These are phyloP conservation scores for Piper longum DNA, from an alignment of 164 flowering plant species.

Conservation along the genomic window DNA sequence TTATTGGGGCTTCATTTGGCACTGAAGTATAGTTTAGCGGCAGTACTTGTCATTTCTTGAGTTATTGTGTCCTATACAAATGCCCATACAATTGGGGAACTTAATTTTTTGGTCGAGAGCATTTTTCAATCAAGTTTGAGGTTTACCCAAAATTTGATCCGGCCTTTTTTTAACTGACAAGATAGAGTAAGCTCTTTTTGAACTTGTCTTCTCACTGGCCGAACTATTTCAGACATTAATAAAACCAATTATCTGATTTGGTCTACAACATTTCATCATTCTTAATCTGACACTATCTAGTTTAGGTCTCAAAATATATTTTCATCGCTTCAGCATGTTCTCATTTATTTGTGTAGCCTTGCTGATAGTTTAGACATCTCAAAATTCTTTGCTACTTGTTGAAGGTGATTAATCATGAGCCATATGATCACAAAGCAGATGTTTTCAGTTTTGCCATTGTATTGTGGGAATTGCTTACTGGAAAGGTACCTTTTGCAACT, in stretches of 20 bases:
- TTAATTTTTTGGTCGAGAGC: no score
- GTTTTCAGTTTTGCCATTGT: slow-evolving; percentile 93
- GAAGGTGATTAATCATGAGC: slow-evolving; percentile 86
- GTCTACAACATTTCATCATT: no score
- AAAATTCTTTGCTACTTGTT: not conserved
- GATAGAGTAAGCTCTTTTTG: no score
- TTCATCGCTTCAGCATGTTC: not conserved
- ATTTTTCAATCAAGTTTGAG: no score
- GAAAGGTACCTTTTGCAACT: slow-evolving; percentile 42
- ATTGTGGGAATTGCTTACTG: slow-evolving; percentile 79
- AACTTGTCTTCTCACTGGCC: no score
- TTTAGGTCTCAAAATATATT: not conserved
- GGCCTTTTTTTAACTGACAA: no score
- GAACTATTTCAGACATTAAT: no score
- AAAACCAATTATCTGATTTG: no score
- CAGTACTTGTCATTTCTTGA: not conserved
- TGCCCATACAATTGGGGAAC: no score
- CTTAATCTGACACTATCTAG: not conserved
- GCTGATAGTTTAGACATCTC: not conserved
- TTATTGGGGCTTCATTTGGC: not conserved
- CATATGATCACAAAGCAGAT: slow-evolving; percentile 92
- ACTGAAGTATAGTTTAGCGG: not conserved
- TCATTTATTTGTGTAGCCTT: not conserved
- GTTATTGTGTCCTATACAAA: no score
- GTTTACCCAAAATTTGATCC: no score